phyloP scores from a whole-genome alignment of 2,329 filamentous ascomycete genomes.

The Claviceps maximensis region DNA sequence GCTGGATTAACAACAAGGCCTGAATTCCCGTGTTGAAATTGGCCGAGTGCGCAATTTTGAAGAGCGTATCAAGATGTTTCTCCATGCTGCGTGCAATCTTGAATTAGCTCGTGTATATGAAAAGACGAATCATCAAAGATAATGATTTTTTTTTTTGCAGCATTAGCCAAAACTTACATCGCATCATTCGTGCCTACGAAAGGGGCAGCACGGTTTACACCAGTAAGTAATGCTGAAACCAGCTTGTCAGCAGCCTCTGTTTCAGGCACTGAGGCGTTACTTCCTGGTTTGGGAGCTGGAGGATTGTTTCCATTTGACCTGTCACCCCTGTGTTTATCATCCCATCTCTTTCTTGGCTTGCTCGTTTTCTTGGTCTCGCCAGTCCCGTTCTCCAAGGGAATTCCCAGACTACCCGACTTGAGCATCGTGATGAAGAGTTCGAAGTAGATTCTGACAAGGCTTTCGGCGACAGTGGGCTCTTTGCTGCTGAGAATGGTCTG shows the following conservation, averaged over 20 bases:
- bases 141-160: too few species aligned
- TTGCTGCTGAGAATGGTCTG: slow-evolving; percentile 84
- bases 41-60: slow-evolving; percentile 89
- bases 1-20: slow-evolving; percentile 87
- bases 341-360: slow-evolving; percentile 15
- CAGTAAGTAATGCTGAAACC: slow-evolving; percentile 79
- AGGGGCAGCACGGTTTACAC: slow-evolving; percentile 90
- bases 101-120: slow-evolving; percentile 8
- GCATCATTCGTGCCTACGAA: slow-evolving; percentile 74
- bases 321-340: slow-evolving; percentile 1
- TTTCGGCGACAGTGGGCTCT: slow-evolving; percentile 68
- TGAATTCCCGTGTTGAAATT: slow-evolving; percentile 99
- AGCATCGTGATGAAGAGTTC: slow-evolving; percentile 72
- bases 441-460: slow-evolving; percentile 84
- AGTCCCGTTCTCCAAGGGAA: slow-evolving; percentile 32
- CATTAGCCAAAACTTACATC: slow-evolving; percentile 35
- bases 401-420: slow-evolving; percentile 39
- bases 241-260: slow-evolving; percentile 67
- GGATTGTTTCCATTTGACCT: slow-evolving; percentile 10
- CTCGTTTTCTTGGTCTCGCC: slow-evolving; percentile 11
- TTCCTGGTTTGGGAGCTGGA: slow-evolving; percentile 2
- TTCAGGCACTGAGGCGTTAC: slow-evolving; percentile 42
- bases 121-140: background rate
- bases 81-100: slow-evolving; percentile 49
- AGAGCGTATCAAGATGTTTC: slow-evolving; percentile 83